These are phyloP conservation scores for Wolfiporia cocos DNA, from an alignment of 1,284 basidiomycete species.

Conservation along the genomic window DNA sequence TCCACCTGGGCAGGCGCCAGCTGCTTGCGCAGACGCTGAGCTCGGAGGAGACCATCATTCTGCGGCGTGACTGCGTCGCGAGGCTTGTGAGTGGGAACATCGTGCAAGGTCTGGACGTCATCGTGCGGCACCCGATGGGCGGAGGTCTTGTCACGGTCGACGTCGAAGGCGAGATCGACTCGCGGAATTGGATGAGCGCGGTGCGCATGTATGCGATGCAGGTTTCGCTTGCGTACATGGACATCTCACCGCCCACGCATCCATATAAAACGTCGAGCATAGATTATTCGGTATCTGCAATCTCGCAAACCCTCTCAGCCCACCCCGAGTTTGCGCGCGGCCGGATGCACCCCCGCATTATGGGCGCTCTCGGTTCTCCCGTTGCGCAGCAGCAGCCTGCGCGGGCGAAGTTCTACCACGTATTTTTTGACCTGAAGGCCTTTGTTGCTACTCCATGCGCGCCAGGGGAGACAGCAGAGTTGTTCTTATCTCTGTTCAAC, in stretches of 20 bases:
- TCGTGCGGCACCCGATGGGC: conserved; percentile 90
- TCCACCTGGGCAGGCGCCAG: conserved; percentile 87
- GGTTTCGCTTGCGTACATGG: conserved; percentile 76
- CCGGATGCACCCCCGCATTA: conserved; percentile 40
- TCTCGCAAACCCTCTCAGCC: conserved; percentile 62
- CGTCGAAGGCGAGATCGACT: conserved; percentile 69
- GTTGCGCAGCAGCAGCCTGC: conserved; percentile 28
- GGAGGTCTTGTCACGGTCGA: conserved; percentile 86
- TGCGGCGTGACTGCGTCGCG: conserved; percentile 84
- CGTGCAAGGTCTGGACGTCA: conserved; percentile 89
- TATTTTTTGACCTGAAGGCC: conserved; percentile 85
- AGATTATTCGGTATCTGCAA: conserved; percentile 35
- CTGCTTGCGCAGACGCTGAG: conserved; percentile 86
- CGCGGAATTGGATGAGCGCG: conserved; percentile 77
- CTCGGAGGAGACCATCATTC: conserved; percentile 78
- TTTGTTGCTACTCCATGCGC: conserved; percentile 88
- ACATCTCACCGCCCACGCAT: conserved; percentile 35
- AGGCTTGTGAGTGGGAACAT: conserved; percentile 89
- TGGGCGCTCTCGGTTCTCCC: conserved; percentile 37
- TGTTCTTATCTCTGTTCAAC: conserved; percentile 93
- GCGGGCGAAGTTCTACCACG: conserved; percentile 78
- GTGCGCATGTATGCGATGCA: conserved; percentile 89
- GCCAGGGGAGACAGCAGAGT: conserved; percentile 87
- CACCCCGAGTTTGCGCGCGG: conserved; percentile 52
- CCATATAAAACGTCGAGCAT: conserved; percentile 23